These are phyloP conservation scores for Spathaspora passalidarum DNA, from an alignment of 805 yeast genomes.

Conservation along the genomic window DNA sequence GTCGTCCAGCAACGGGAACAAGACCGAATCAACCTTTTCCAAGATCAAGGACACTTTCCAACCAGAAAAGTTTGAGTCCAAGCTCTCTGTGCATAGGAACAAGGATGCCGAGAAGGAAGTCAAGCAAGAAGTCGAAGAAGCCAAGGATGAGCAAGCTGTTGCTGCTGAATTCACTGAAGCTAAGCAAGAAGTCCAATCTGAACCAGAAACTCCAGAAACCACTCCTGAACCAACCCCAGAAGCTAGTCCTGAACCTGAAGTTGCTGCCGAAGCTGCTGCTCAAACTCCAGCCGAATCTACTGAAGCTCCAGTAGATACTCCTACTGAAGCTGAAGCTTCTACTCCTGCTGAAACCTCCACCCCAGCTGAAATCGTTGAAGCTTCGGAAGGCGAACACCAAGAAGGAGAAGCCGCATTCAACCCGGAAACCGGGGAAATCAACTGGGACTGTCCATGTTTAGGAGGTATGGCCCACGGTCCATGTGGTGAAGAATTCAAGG, in stretches of 20 bases:
- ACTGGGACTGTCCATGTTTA: slow-evolving; percentile 99
- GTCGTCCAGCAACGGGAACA: background rate
- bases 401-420: slow-evolving; percentile 65
- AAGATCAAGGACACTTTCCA: background rate
- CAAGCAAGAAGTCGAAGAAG: slow-evolving; percentile 1
- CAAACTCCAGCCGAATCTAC: slow-evolving; percentile 6
- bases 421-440: slow-evolving; percentile 97
- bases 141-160: slow-evolving; percentile 3
- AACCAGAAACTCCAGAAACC: background rate
- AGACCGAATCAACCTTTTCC: background rate
- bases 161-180: background rate
- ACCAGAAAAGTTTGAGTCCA: background rate
- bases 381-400: slow-evolving; percentile 2
- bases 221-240: background rate
- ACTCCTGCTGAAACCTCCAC: background rate
- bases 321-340: slow-evolving; percentile 5
- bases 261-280: slow-evolving; percentile 7
- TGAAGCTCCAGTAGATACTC: background rate
- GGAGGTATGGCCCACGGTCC: slow-evolving; percentile 99
- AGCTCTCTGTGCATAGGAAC: background rate
- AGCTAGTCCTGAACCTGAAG: background rate
- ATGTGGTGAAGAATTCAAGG: slow-evolving; percentile 64
- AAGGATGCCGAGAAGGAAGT: background rate
- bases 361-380: background rate
- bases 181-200: background rate